Evolutionary conservation across 169 alveolate genomes (phyloP).

Genomic region (Miamiensis avidus): DNA sequence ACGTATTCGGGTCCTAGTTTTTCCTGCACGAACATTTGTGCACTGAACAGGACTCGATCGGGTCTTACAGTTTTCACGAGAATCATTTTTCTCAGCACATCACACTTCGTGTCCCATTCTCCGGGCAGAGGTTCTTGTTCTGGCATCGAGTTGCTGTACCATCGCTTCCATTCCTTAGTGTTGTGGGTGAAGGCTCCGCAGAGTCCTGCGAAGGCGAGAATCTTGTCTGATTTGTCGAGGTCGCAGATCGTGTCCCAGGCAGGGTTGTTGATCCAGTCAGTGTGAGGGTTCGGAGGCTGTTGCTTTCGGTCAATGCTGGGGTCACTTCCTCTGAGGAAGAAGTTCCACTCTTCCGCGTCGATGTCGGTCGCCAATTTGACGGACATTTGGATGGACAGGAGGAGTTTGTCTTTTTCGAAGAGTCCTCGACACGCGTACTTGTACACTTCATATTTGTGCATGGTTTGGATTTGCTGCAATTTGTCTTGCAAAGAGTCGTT

Average conservation of each 20-base stretch:
- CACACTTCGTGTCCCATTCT: conserved; percentile 95
- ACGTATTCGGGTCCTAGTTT: conserved; percentile 89
- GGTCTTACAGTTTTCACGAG: conserved; percentile 91
- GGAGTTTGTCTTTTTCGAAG: conserved; percentile 93
- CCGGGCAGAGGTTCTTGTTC: conserved; percentile 94
- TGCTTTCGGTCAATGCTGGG: conserved; percentile 78
- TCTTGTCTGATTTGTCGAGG: conserved; percentile 60
- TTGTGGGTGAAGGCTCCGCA: conserved; percentile 89
- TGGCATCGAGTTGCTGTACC: conserved; percentile 56
- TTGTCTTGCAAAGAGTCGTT: conserved; percentile 75
- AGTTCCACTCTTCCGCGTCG: conserved; percentile 85
- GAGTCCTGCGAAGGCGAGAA: conserved; percentile 86
- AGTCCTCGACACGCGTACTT: conserved; percentile 90
- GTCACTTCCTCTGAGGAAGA: conserved; percentile 91
- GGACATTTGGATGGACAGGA: conserved; percentile 88
- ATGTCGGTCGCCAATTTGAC: conserved; percentile 83
- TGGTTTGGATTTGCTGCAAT: conserved; percentile 74
- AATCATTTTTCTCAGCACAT: conserved; percentile 86
- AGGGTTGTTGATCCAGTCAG: conserved; percentile 88
- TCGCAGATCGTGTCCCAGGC: conserved; percentile 91
- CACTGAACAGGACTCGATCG: conserved; percentile 91
- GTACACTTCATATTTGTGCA: conserved; percentile 68
- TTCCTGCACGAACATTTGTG: conserved; percentile 82
- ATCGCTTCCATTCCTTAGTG: conserved; percentile 85
- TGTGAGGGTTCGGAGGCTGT: conserved; percentile 88